Evolutionary conservation across 345 rosid genomes (phyloP).

Genomic region (Euphorbia peplus): DNA sequence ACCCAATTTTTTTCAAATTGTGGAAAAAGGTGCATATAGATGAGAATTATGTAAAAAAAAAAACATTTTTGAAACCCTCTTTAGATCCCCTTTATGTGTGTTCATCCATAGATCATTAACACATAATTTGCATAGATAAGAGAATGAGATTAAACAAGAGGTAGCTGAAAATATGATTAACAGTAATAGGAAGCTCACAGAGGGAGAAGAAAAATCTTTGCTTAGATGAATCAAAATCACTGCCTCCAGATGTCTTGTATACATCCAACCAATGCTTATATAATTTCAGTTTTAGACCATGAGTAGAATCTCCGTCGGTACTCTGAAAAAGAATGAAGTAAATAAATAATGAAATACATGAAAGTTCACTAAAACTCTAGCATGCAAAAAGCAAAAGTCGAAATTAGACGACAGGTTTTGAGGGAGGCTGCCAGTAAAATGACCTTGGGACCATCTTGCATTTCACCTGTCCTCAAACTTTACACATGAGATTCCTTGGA

Average conservation of each 20-base stretch:
- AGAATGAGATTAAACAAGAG: neutral
- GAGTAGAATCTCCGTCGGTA: slow-evolving; percentile 30
- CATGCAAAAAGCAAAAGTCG: slow-evolving; percentile 1
- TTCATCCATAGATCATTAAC: neutral
- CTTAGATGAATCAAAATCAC: slow-evolving; percentile 60
- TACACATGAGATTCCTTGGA: neutral
- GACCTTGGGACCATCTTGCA: neutral
- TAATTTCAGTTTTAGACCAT: slow-evolving; percentile 67
- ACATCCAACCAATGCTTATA: slow-evolving; percentile 71
- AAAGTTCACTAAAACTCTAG: neutral
- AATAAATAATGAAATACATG: neutral
- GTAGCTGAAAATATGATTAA: slow-evolving; percentile 4
- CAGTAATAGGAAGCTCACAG: slow-evolving; percentile 49
- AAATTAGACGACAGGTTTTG: neutral
- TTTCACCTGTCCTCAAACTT: neutral
- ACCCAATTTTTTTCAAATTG: neutral
- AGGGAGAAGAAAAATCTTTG: slow-evolving; percentile 69
- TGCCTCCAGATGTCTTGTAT: slow-evolving; percentile 54
- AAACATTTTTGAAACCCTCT: neutral
- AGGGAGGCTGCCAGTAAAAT: neutral
- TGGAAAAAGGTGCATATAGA: neutral
- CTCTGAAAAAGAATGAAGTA: slow-evolving; percentile 39
- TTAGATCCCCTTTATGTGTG: neutral
- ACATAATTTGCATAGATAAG: slow-evolving; percentile 5
- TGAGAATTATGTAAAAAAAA: neutral